Evolutionary conservation across 2,329 filamentous ascomycete species (phyloP).

Genomic region (Chaetomium globosum): DNA sequence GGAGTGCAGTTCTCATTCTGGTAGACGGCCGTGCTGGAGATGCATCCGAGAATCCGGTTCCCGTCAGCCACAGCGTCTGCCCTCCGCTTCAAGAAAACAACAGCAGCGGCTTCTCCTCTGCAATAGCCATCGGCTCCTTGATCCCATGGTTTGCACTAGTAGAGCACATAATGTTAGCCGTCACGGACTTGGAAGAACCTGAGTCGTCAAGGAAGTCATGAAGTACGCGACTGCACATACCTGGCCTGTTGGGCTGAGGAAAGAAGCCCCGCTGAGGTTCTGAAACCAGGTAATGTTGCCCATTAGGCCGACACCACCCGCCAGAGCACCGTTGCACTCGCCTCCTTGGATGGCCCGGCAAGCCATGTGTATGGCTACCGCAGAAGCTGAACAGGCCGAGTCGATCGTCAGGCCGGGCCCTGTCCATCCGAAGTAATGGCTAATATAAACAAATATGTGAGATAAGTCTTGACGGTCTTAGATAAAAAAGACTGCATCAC

Average conservation of each 20-base stretch:
- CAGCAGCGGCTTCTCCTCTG: constrained; percentile 52
- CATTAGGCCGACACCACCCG: constrained; percentile 42
- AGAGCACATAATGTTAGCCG: background rate
- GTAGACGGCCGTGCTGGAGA: constrained; percentile 45
- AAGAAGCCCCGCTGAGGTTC: constrained; percentile 39
- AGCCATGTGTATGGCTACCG: constrained; percentile 45
- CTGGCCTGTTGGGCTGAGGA: constrained; percentile 40
- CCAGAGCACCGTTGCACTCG: constrained; percentile 41
- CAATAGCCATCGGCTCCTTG: constrained; percentile 52
- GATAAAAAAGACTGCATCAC: too few species aligned
- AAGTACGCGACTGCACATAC: too few species aligned
- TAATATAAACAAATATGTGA: background rate
- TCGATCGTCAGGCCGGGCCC: constrained; percentile 43
- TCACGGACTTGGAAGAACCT: too few species aligned
- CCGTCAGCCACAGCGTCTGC: constrained; percentile 51
- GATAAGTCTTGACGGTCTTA: too few species aligned
- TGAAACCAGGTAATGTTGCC: constrained; percentile 34
- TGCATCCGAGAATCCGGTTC: constrained; percentile 49
- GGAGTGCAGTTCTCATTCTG: constrained; percentile 46
- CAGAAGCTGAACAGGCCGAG: constrained; percentile 45
- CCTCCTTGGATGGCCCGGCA: constrained; percentile 38
- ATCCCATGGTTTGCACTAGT: constrained; percentile 44
- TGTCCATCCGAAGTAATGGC: constrained; percentile 44
- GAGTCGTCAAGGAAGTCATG: too few species aligned
- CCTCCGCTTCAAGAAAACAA: constrained; percentile 53